Conservation (phyloP, 768 basidiomycete species). For the Phylloporus arenicola region DNA sequence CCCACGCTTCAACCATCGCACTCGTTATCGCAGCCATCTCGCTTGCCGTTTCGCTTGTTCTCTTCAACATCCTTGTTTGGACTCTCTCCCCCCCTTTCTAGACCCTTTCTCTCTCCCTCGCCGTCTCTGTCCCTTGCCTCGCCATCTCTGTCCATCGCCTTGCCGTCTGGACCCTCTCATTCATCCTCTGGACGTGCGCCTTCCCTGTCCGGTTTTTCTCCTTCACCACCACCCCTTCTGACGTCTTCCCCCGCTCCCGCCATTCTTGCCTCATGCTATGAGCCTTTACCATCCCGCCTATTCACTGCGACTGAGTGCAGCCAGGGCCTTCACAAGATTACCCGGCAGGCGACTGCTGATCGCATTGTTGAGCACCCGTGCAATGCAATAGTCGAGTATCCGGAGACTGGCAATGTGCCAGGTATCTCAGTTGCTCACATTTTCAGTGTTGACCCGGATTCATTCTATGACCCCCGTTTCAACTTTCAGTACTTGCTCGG, state of each 20-base stretch:
- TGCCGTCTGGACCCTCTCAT: background rate
- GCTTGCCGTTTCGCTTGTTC: no score
- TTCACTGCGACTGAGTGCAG: background rate
- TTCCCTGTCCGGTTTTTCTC: background rate
- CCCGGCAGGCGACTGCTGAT: background rate
- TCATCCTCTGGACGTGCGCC: background rate
- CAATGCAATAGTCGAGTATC: background rate
- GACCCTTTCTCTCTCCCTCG: background rate
- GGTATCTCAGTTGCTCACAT: background rate
- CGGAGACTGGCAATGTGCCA: background rate
- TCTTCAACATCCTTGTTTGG: background rate
- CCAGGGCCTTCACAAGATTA: background rate
- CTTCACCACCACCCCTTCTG: background rate
- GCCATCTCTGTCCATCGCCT: no score
- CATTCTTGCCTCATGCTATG: background rate
- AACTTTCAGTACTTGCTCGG: slow-evolving; percentile 5
- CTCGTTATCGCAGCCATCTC: background rate
- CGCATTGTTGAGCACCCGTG: background rate
- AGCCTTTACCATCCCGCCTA: background rate
- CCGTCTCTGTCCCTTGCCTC: no score
- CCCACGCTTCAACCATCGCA: background rate
- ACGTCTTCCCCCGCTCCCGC: background rate
- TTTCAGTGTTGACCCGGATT: background rate
- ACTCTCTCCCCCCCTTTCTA: background rate
- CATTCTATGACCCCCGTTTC: background rate